phyloP scores from a whole-genome alignment of 768 basidiomycete genomes.

The Suillus tomentosus region DNA sequence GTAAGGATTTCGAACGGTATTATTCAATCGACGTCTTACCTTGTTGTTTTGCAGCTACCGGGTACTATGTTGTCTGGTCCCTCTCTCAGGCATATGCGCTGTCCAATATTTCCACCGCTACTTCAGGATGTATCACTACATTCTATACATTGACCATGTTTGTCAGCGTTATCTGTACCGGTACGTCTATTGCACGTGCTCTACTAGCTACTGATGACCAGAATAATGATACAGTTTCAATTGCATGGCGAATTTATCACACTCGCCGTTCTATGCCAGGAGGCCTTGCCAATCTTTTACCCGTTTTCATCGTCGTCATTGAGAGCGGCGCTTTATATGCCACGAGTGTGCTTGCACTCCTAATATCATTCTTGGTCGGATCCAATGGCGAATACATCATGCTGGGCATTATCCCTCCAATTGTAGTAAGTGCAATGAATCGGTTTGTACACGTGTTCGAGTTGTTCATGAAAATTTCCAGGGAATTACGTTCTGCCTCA shows the following conservation, averaged over 20 bases:
- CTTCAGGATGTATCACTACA: not conserved
- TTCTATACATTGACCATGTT: conserved; percentile 2
- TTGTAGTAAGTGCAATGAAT: conserved; percentile 3
- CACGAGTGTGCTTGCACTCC: conserved; percentile 8
- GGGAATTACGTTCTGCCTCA: conserved; percentile 11
- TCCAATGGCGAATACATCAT: conserved; percentile 10
- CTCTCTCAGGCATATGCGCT: not conserved
- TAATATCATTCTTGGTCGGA: conserved; percentile 2
- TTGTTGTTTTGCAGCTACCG: not conserved
- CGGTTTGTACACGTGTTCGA: not conserved
- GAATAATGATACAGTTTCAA: not conserved
- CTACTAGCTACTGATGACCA: not conserved
- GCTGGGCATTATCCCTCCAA: not conserved
- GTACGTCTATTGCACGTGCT: not conserved
- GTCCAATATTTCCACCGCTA: not conserved
- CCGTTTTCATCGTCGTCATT: conserved; percentile 11
- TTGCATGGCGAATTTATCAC: conserved; percentile 10
- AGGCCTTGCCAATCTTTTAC: conserved; percentile 9
- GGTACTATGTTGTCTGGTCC: conserved; percentile 6
- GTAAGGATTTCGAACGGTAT: not conserved
- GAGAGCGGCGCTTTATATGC: conserved; percentile 13
- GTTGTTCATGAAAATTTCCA: not conserved
- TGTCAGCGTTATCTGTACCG: not conserved
- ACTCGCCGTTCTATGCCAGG: conserved; percentile 8
- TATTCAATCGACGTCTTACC: not conserved